Conservation (phyloP, 257 asterid genomes). For the Echium plantagineum region DNA sequence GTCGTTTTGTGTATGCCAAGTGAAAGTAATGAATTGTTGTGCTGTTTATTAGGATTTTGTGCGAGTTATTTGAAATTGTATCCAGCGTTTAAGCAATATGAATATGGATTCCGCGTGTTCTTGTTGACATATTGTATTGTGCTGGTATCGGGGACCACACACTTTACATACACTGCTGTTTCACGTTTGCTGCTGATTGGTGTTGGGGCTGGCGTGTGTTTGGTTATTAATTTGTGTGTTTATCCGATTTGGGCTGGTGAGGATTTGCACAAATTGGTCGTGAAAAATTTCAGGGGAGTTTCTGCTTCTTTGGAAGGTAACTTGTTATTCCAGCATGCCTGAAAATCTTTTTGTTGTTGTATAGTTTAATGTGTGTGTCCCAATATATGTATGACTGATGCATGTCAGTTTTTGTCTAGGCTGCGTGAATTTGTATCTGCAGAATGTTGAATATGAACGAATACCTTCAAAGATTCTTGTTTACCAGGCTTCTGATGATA, state of each 20-base stretch:
- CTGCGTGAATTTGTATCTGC: constrained; percentile 60
- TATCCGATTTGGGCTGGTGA: constrained; percentile 96
- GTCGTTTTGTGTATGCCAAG: too few relatives aligned
- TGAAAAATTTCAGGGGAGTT: constrained; percentile 66
- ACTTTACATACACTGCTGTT: constrained; percentile 54
- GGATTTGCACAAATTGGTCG: constrained; percentile 81
- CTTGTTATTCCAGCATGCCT: not conserved
- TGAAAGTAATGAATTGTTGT: too few relatives aligned
- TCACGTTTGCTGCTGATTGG: constrained; percentile 58
- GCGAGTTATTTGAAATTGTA: constrained; percentile 65
- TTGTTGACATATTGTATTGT: constrained; percentile 75
- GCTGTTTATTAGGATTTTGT: constrained; percentile 16
- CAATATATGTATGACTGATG: not conserved
- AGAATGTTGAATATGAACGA: constrained; percentile 53
- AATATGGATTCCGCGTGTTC: constrained; percentile 88
- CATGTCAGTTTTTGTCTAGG: constrained; percentile 29
- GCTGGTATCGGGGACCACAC: constrained; percentile 58
- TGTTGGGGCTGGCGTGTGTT: constrained; percentile 67
- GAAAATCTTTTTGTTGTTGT: not conserved
- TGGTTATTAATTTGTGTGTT: constrained; percentile 52
- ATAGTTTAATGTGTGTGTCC: not conserved
- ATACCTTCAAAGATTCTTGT: constrained; percentile 77
- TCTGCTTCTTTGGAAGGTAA: constrained; percentile 75
- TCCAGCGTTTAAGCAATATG: constrained; percentile 86
- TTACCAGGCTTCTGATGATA: constrained; percentile 90